A percentile compares a stretch with the other conserved stretches of the same genome.
Evolutionary conservation across 345 rosid species (phyloP).

Genomic region (Ricinus communis): DNA sequence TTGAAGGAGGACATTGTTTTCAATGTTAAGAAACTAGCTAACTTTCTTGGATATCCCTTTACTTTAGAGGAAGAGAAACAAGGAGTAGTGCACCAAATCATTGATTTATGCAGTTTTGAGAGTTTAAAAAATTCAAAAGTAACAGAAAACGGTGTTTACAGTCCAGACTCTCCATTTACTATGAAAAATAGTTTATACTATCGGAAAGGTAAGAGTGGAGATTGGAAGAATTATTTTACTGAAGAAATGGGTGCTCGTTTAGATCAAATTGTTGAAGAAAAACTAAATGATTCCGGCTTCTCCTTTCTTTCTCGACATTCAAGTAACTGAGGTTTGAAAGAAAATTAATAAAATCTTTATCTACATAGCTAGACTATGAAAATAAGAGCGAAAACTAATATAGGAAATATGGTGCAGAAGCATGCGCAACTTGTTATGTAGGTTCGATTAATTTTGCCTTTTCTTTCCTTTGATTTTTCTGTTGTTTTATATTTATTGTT

Average conservation of each 20-base stretch:
- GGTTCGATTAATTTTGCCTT: no score
- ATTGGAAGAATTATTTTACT: not conserved
- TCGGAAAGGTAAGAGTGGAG: not conserved
- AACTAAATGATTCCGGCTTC: constrained; percentile 3
- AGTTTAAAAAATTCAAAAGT: not conserved
- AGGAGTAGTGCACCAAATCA: no score
- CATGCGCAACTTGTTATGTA: no score
- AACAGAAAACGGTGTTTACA: not conserved
- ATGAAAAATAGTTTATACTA: not conserved
- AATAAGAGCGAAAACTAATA: no score
- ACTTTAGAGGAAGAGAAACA: not conserved
- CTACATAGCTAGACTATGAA: no score
- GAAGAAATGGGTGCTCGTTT: constrained; percentile 11
- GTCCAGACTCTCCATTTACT: not conserved
- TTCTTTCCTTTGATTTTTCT: no score
- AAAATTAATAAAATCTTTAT: no score
- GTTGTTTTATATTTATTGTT: no score
- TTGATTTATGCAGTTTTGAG: constrained; percentile 9
- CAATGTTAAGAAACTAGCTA: not conserved
- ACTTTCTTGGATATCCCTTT: not conserved
- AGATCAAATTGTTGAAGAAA: constrained; percentile 1
- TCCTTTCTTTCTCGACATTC: not conserved
- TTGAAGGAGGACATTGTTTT: not conserved
- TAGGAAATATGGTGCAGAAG: no score
- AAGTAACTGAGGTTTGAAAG: no score